These are phyloP conservation scores for Teunomyces barrocoloradensis DNA, from an alignment of 805 yeast genomes.

Conservation along the genomic window DNA sequence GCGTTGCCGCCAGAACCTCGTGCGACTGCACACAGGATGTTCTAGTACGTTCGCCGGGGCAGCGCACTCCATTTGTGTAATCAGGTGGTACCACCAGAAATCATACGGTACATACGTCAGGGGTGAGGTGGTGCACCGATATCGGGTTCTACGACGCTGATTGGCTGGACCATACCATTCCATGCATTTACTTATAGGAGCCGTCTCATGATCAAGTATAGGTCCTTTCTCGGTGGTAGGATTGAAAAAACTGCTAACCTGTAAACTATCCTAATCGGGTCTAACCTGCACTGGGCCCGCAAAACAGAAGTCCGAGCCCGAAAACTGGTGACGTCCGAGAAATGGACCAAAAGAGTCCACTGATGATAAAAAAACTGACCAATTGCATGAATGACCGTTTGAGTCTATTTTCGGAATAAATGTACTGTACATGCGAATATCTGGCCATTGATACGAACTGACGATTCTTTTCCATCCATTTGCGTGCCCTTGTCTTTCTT, in stretches of 20 bases:
- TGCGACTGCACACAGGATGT: conserved; percentile 6
- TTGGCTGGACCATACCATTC: conserved; percentile 2
- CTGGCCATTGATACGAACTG: not conserved
- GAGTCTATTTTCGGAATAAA: too few relatives aligned
- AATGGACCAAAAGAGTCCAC: not conserved
- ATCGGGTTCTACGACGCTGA: not conserved
- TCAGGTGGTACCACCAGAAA: conserved; percentile 5
- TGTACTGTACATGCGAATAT: too few relatives aligned
- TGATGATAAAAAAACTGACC: too few relatives aligned
- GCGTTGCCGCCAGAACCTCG: conserved; percentile 7
- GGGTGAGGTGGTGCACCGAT: not conserved
- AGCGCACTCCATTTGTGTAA: conserved; percentile 4
- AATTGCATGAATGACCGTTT: too few relatives aligned
- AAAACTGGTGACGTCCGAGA: conserved; percentile 2
- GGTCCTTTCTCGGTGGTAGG: not conserved
- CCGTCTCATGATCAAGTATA: not conserved
- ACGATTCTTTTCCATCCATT: too few relatives aligned
- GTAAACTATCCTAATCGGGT: not conserved
- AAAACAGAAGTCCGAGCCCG: conserved; percentile 15
- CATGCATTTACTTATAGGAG: not conserved
- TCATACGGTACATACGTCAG: conserved; percentile 1
- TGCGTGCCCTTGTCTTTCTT: too few relatives aligned
- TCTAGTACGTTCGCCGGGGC: conserved; percentile 4
- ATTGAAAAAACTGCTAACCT: conserved; percentile 1
- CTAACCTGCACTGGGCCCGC: conserved; percentile 6